Percentiles rank a stretch among this genome's conserved stretches.
Conservation (phyloP, 2,329 filamentous ascomycete species). For the Helicocarpus griseus region DNA sequence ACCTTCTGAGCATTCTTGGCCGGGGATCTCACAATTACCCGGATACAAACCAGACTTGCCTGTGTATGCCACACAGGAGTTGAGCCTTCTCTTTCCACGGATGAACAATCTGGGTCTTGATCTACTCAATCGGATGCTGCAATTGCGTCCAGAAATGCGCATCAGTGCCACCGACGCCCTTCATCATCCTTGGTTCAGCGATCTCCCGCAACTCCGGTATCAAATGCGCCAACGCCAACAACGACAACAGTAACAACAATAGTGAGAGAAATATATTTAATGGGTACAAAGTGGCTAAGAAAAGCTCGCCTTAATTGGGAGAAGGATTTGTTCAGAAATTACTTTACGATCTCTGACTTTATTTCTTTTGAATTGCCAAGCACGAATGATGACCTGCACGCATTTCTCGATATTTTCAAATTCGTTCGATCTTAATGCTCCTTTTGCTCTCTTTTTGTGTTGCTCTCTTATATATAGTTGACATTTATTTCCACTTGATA, state of each 20-base stretch:
- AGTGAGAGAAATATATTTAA: constrained; percentile 19
- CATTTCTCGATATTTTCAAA: too few relatives aligned
- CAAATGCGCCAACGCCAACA: constrained; percentile 32
- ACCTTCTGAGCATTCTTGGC: constrained; percentile 90
- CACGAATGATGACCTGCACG: too few relatives aligned
- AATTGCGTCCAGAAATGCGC: constrained; percentile 82
- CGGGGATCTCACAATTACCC: constrained; percentile 83
- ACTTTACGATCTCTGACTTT: too few relatives aligned
- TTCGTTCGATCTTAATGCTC: too few relatives aligned
- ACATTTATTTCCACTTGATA: too few relatives aligned
- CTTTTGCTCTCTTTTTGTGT: too few relatives aligned
- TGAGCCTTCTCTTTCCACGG: constrained; percentile 76
- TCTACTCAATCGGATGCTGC: constrained; percentile 80
- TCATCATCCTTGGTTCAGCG: constrained; percentile 83
- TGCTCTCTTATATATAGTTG: too few relatives aligned
- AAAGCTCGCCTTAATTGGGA: too few relatives aligned
- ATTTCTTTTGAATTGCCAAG: too few relatives aligned
- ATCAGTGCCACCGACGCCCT: constrained; percentile 81
- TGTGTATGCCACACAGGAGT: constrained; percentile 85
- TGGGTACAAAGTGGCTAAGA: too few relatives aligned
- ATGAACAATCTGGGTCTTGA: constrained; percentile 87
- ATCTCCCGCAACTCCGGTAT: constrained; percentile 46
- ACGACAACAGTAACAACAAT: constrained; percentile 23
- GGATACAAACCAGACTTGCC: constrained; percentile 96
- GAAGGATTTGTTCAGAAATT: too few relatives aligned